Base-by-base conservation (phyloP, 2,329 filamentous ascomycete genomes). In the Verticillium longisporum region DNA sequence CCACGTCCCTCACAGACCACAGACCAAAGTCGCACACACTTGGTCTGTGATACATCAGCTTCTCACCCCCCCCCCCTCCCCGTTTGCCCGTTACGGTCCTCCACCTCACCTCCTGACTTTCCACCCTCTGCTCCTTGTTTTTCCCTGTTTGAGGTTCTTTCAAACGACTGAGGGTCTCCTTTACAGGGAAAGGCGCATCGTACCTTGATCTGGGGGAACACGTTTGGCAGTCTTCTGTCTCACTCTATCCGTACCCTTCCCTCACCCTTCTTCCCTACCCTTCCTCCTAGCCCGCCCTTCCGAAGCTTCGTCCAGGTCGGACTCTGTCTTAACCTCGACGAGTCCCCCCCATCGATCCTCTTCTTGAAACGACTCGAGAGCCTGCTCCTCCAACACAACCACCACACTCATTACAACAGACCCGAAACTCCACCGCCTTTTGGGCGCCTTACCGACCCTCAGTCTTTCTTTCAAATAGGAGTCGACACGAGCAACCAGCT, bases 331-430 rank as follows among this genome's bases (percentile, higher is more conserved):
- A 50, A 58, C 26, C 37, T 56, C 31, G 32, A 21, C 31, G 32
- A 36, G n/a, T n/a, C 15, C 2, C 55, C 31, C 55, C 10, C 55
- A 4, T 50, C 41, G 41, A 50, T 50, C n/a, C 41, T 50, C 41
- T 50, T 21, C 41, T 50, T 7, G 41, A 50, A 26, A 59, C 59
- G 55, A 57, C 57, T 60, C 61, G 61, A 60, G 56, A 60, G 58
- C 60, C 64, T 62, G 60, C 55, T 61, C 67, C 63, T 64, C 61
- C 62, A 64, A 63, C 62, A 64, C 63, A 66, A 64, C 66, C 64
- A 70, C 69, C 62, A 70, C 68, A 66, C 69, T 69, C 65, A 62
- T 67, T 57, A 56, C 59, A n/a, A n/a, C 57, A 62, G 3, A 62
- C 61, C 66, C 64, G 62, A 62, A 64, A 62, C 65, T 62, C 63